phyloP scores from a whole-genome alignment of 192 early-diverging fungal species.

The Backusella psychrophila region DNA sequence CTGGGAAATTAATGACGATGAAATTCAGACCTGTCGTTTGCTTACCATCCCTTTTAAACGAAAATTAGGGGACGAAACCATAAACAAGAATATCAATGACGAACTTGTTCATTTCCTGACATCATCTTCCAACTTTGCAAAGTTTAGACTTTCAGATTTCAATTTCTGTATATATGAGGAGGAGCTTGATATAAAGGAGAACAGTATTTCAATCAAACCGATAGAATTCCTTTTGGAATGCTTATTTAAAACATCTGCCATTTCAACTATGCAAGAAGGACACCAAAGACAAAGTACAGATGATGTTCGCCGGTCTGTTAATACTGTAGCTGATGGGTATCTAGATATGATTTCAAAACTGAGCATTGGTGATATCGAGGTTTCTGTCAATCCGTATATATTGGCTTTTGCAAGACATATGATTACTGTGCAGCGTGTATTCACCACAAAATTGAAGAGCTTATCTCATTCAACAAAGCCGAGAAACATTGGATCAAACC shows the following conservation, averaged over 20 bases:
- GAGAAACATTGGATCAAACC: neutral
- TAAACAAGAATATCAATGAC: constrained; percentile 8
- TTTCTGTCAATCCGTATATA: constrained; percentile 49
- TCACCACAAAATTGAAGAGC: constrained; percentile 36
- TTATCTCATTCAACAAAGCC: constrained; percentile 28
- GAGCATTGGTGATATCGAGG: constrained; percentile 30
- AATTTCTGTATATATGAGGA: constrained; percentile 50
- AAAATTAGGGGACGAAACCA: neutral
- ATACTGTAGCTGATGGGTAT: constrained; percentile 30
- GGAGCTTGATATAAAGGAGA: constrained; percentile 39
- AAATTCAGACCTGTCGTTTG: constrained; percentile 42
- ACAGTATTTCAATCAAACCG: constrained; percentile 37
- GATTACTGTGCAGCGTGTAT: constrained; percentile 53
- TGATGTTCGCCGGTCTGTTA: neutral
- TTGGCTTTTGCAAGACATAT: constrained; percentile 57
- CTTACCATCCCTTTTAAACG: constrained; percentile 47
- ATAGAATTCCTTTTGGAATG: constrained; percentile 43
- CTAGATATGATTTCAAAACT: constrained; percentile 43
- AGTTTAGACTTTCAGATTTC: constrained; percentile 40
- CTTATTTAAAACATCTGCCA: constrained; percentile 25
- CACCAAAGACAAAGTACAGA: neutral
- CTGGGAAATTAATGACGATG: constrained; percentile 57
- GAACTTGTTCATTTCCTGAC: constrained; percentile 33
- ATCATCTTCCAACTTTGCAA: constrained; percentile 34
- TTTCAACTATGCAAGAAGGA: neutral